Evolutionary conservation across 805 yeast genomes (phyloP), one percentile per base, ranked within the genome.

Genomic region (Ogataea sp.): DNA sequence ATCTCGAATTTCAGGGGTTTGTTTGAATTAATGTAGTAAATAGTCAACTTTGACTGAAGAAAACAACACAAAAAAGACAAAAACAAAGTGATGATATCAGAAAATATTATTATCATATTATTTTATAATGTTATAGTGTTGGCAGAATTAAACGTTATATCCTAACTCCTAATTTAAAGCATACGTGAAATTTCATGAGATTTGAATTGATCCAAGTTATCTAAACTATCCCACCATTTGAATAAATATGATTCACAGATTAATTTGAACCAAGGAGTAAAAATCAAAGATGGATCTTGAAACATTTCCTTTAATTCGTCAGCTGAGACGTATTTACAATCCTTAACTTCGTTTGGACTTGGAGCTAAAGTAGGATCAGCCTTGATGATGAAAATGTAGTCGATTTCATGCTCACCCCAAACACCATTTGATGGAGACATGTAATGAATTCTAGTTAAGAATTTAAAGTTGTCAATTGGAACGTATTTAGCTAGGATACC

Each of bases 331-430:
- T 84, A 93, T 52, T 69, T 75, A 52, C 66, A 64, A 56, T 83
- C 96, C 55, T 79, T 79, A 37, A 90, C 96, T 60, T 93, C 99
- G 56, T 89, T 93, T 23, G 79, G 73, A 50, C 82, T 81, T 15
- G 80, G 71, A 39, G 66, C 58, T 17, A 66, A 50, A 36, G 63
- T 58, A 32, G 75, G 68, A 39, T 64, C 61, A 17, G 88, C 65
- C 51, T 69, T 73, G 52, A 83, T 80, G 43, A 93, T 78, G 53
- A 93, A 70, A 48, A 93, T 93, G 62, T 93, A 93, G 63, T 93
- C 99, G 48, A 93, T 83, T 64, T 90, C 98, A 55, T 90, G 98
- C 59, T 90, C 98, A 34, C 97, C 97, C 97, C 97, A 90, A 24
- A 61, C 53, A 18, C 80, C 85, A 49, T 77, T 76, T 42, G 78